Evolutionary conservation across 2,329 filamentous ascomycete genomes (phyloP), one percentile per base, ranked within the genome.

Genomic region (Fusarium tjaetaba): DNA sequence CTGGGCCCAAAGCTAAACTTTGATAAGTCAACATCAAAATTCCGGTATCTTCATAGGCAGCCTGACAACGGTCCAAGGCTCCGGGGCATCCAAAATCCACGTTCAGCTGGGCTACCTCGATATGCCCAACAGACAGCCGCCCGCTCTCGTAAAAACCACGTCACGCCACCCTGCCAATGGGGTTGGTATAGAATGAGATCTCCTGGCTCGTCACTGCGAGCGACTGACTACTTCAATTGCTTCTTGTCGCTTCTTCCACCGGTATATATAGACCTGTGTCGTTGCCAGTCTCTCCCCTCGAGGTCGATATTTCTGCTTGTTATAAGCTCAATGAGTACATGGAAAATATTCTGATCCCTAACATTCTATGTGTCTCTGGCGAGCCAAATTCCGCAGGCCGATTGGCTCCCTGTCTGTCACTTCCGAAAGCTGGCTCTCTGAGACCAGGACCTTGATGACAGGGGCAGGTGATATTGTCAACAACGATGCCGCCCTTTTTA

Each of bases 401-500:
- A 16, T 42, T 24, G 41, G 14, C n/a, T n/a, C 14, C 6, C 5
- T 20, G 6, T 20, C 1, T 1, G 14, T 7, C 14, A 7, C 9
- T 42, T 43, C 15, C 10, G 41, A 16, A 4, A 5, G 41, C n/a
- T 24, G 1, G 5, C 4, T 24, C n/a, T 43, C 14, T 5, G 1
- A 43, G n/a, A 2, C n/a, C 13, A 41, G 22, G 39, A 41, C 39
- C 39, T 41, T 6, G 41, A 7, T 43, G n/a, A 1, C 10, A 42
- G 11, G 14, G 9, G 22, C 1, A 7, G 41, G 13, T 41, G 41
- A n/a, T n/a, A 42, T 14, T 5, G 9, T n/a, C 22, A 4, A 42
- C 4, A 42, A 42, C 10, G 0, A 24, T 24, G 5, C 11, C 5
- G 5, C 8, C 8, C 13, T 32, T 32, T 6, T 41, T 6, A 15